Conservation (phyloP, 441 rosid genomes). For the Adansonia rubrostipa region DNA sequence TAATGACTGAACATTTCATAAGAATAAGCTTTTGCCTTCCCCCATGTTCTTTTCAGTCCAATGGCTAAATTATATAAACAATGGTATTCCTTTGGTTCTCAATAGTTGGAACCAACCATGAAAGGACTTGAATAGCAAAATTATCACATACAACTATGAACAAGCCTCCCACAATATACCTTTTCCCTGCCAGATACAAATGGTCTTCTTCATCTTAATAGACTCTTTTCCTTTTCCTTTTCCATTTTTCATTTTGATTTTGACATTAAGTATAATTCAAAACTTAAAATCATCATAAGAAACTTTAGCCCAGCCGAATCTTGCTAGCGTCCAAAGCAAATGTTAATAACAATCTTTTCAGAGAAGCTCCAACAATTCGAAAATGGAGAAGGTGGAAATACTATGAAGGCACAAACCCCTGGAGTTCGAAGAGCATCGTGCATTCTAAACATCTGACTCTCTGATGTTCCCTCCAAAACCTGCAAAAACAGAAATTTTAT, state of each 20-base stretch:
- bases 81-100: too few relatives aligned
- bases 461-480: conserved; percentile 64
- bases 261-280: not conserved
- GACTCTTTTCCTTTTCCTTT: not conserved
- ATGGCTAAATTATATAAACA: not conserved
- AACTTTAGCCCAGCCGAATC: not conserved
- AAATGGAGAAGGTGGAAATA: not conserved
- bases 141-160: too few relatives aligned
- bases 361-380: not conserved
- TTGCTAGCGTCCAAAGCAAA: not conserved
- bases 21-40: not conserved
- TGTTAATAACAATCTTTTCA: not conserved
- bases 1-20: not conserved
- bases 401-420: conserved; percentile 56
- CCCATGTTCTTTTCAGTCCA: not conserved
- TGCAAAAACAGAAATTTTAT: conserved; percentile 30
- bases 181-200: not conserved
- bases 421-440: conserved; percentile 65
- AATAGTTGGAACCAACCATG: too few relatives aligned
- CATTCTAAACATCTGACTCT: conserved; percentile 50
- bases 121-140: too few relatives aligned
- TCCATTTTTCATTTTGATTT: not conserved
- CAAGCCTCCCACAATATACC: not conserved
- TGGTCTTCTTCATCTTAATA: not conserved
- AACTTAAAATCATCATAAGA: not conserved